phyloP scores from a whole-genome alignment of 2,329 filamentous ascomycete species.

The Raffaelea arxii region DNA sequence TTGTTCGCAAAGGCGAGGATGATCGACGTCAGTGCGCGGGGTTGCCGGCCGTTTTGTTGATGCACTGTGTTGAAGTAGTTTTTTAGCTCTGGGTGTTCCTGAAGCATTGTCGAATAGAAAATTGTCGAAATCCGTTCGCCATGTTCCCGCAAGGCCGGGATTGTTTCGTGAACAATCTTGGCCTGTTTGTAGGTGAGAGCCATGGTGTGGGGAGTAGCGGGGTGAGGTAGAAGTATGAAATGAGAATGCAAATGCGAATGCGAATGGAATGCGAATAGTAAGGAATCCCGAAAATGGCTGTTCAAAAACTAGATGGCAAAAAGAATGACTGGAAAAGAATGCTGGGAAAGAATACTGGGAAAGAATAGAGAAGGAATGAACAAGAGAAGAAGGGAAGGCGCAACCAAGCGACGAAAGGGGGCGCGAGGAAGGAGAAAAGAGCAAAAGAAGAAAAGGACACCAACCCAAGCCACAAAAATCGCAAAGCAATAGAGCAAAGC shows the following conservation, averaged over 20 bases:
- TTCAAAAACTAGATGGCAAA: too few relatives aligned
- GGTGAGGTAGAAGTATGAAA: neutral
- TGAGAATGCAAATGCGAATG: neutral
- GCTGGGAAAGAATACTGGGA: neutral
- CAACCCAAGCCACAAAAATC: too few relatives aligned
- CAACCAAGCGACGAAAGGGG: neutral
- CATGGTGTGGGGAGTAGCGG: constrained; percentile 15
- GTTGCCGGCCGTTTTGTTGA: constrained; percentile 52
- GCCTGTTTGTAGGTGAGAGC: constrained; percentile 44
- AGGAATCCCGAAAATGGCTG: too few relatives aligned
- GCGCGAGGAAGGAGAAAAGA: neutral
- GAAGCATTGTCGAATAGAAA: constrained; percentile 63
- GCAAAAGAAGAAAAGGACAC: neutral
- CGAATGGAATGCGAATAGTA: too few relatives aligned
- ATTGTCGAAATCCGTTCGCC: constrained; percentile 58
- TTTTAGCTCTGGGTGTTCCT: constrained; percentile 54
- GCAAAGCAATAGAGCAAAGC: too few relatives aligned
- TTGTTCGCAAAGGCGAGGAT: constrained; percentile 64
- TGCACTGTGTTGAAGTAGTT: constrained; percentile 62
- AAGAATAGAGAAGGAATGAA: neutral
- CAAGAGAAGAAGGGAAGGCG: neutral
- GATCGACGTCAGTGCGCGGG: constrained; percentile 50
- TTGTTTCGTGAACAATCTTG: constrained; percentile 57
- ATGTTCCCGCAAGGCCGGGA: constrained; percentile 58
- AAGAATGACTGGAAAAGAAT: too few relatives aligned